A percentile compares a stretch with the other conserved stretches of the same genome.
Evolutionary conservation across 2,329 filamentous ascomycete genomes (phyloP).

Genomic region (Botrytis medusae): DNA sequence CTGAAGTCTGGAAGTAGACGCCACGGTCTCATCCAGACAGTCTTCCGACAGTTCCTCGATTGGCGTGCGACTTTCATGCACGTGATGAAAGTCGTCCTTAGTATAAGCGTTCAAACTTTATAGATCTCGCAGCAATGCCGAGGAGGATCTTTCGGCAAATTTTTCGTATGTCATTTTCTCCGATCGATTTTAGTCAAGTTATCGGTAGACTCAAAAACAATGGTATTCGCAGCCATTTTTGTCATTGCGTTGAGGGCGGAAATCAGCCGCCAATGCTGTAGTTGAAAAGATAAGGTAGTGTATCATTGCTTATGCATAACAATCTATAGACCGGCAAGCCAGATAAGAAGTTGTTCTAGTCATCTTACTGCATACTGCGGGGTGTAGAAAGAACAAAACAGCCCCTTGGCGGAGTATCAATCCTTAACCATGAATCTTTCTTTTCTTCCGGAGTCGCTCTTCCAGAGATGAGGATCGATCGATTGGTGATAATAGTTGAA

Average conservation of each 20-base stretch:
- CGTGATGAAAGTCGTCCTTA: not conserved
- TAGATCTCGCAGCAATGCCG: not conserved
- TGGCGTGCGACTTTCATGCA: not conserved
- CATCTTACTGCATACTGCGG: slow-evolving; percentile 2
- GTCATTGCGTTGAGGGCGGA: not conserved
- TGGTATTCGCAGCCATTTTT: not conserved
- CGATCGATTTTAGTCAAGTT: not conserved
- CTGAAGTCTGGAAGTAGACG: not conserved
- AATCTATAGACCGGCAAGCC: not conserved
- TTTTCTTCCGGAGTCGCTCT: not conserved
- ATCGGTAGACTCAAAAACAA: not conserved
- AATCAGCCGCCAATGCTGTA: not conserved
- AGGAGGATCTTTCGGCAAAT: not conserved
- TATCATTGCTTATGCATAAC: not conserved
- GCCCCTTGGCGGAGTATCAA: not conserved
- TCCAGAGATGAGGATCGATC: not conserved
- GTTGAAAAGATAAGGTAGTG: not conserved
- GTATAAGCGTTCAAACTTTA: not conserved
- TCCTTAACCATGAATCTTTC: not conserved
- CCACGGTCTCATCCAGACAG: too few species aligned
- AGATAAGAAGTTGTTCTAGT: not conserved
- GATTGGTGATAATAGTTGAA: not conserved
- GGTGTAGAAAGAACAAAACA: not conserved
- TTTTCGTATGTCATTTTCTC: too few species aligned
- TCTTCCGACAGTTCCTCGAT: not conserved